A percentile compares a stretch with the other conserved stretches of the same genome.
phyloP scores from a whole-genome alignment of 1,284 basidiomycete species.

The Schizophyllum amplum region DNA sequence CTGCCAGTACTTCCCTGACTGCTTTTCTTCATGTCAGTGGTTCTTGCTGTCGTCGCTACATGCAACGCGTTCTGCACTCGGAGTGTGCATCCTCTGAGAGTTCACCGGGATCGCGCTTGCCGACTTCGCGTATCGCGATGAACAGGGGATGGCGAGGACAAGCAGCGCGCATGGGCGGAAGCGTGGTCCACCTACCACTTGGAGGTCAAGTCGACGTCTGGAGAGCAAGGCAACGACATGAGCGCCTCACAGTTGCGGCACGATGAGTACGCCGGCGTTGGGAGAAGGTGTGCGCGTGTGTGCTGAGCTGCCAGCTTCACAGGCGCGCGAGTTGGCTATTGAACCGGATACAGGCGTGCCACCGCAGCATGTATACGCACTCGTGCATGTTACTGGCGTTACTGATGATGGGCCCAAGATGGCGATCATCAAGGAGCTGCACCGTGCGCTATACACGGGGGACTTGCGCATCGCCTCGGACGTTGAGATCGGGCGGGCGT shows the following conservation, averaged over 20 bases:
- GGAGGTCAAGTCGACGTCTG: conserved; percentile 7
- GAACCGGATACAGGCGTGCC: background rate
- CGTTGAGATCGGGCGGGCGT: background rate
- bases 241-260: too few species aligned
- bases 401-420: background rate
- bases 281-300: background rate
- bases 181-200: conserved; percentile 6
- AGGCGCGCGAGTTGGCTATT: background rate
- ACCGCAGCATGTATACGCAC: background rate
- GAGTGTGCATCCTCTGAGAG: too few species aligned
- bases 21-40: too few species aligned
- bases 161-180: background rate
- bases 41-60: too few species aligned
- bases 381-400: conserved; percentile 2
- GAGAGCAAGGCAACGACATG: background rate
- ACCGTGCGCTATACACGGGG: conserved; percentile 1
- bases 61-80: too few species aligned
- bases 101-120: conserved; percentile 1
- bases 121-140: conserved; percentile 2
- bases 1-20: too few species aligned
- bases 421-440: conserved; percentile 2
- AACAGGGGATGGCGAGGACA: background rate
- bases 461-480: conserved; percentile 1
- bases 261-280: too few species aligned
- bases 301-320: background rate